phyloP scores from a whole-genome alignment of 345 rosid genomes.

The Aquilaria malaccensis region DNA sequence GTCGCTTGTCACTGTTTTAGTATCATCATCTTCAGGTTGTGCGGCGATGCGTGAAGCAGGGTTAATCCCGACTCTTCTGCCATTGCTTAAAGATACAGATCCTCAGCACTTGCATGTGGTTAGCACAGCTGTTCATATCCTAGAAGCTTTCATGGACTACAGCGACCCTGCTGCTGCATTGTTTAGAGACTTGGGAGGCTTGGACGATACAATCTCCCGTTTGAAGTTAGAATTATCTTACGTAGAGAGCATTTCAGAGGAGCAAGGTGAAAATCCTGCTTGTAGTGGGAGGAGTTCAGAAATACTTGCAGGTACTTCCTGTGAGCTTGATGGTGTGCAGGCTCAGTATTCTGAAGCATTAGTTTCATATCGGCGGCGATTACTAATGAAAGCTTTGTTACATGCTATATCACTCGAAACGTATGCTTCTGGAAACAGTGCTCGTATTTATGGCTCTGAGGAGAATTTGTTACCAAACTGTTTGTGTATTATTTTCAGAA shows the following conservation, averaged over 20 bases:
- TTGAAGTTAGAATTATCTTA: slow-evolving; percentile 71
- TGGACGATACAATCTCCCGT: slow-evolving; percentile 86
- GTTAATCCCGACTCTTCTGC: slow-evolving; percentile 83
- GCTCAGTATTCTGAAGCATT: slow-evolving; percentile 79
- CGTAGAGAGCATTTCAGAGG: slow-evolving; percentile 51
- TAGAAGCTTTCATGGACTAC: slow-evolving; percentile 94
- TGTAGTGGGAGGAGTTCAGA: slow-evolving; percentile 31
- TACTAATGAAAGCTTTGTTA: slow-evolving; percentile 74
- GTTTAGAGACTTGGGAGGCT: slow-evolving; percentile 94
- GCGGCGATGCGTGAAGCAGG: slow-evolving; percentile 97
- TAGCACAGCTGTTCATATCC: slow-evolving; percentile 75
- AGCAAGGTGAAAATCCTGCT: slow-evolving; percentile 46
- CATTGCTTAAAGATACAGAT: slow-evolving; percentile 89
- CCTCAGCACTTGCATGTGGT: slow-evolving; percentile 93
- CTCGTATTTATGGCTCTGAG: slow-evolving; percentile 73
- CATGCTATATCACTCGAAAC: slow-evolving; percentile 94
- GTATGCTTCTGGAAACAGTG: slow-evolving; percentile 84
- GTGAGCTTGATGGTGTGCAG: slow-evolving; percentile 47
- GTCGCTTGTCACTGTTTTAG: slow-evolving; percentile 87
- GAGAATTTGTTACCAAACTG: slow-evolving; percentile 86
- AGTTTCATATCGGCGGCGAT: slow-evolving; percentile 67
- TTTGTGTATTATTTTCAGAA: slow-evolving; percentile 66
- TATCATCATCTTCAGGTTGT: slow-evolving; percentile 85
- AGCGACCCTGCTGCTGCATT: slow-evolving; percentile 90
- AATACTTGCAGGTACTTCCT: slow-evolving; percentile 29